phyloP scores from a whole-genome alignment of 2,329 filamentous ascomycete species.

The Knoxdaviesia capensis region DNA sequence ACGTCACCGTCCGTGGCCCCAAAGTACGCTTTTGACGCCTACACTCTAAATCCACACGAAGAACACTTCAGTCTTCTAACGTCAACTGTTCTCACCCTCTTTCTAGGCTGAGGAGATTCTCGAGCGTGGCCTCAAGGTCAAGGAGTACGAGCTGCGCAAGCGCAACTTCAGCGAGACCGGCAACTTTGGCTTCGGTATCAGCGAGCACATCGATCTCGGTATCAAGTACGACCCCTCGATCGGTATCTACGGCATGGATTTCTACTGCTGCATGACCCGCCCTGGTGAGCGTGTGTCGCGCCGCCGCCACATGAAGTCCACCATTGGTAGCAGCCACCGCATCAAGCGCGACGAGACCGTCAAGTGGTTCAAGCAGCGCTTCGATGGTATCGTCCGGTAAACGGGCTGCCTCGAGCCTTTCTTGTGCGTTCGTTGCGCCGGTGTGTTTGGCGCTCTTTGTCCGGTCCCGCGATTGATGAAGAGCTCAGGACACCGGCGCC shows the following conservation, averaged over 20 bases:
- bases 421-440: no score
- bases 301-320: constrained; percentile 76
- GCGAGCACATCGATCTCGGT: constrained; percentile 98
- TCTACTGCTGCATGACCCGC: constrained; percentile 99
- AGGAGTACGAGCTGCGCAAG: constrained; percentile 99
- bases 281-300: constrained; percentile 95
- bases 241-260: constrained; percentile 99
- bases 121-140: constrained; percentile 99
- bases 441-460: no score
- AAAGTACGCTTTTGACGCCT: constrained; percentile 23
- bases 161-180: constrained; percentile 99
- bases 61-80: neutral
- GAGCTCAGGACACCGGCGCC: no score
- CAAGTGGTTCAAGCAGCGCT: constrained; percentile 84
- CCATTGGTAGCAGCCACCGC: constrained; percentile 71
- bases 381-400: constrained; percentile 99
- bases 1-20: constrained; percentile 97
- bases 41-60: neutral
- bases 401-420: constrained; percentile 13
- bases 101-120: constrained; percentile 87
- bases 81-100: constrained; percentile 9
- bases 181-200: constrained; percentile 99
- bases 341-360: constrained; percentile 91
- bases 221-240: constrained; percentile 99
- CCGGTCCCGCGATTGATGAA: no score